phyloP scores from a whole-genome alignment of 2,329 filamentous ascomycete genomes.

The Pyrenophora seminiperda region DNA sequence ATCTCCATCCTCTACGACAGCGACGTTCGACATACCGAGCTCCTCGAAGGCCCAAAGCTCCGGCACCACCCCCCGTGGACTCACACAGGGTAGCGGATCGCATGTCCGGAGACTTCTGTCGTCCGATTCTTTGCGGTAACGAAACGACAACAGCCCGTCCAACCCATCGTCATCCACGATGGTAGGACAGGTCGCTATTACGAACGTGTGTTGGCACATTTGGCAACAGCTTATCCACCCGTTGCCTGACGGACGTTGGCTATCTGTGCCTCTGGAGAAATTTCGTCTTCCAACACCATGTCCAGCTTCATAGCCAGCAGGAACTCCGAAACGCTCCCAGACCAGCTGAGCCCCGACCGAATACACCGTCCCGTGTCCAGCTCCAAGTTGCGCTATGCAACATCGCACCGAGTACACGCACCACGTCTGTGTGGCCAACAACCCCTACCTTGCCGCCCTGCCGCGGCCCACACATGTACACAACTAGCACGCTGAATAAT shows the following conservation, averaged over 20 bases:
- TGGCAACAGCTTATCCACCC: not conserved
- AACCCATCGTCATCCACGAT: not conserved
- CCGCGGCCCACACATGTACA: not conserved
- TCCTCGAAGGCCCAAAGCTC: not conserved
- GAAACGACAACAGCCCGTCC: not conserved
- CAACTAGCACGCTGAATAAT: not conserved
- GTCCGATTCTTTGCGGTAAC: not conserved
- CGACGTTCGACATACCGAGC: slow-evolving; percentile 1
- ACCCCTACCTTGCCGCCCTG: not conserved
- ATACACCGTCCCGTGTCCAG: slow-evolving; percentile 1
- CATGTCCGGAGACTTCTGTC: not conserved
- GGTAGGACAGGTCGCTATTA: too few relatives aligned
- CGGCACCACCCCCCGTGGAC: not conserved
- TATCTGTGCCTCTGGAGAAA: not conserved
- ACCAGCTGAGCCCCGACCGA: not conserved
- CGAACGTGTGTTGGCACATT: too few relatives aligned
- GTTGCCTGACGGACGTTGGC: not conserved
- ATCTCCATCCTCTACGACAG: slow-evolving; percentile 2
- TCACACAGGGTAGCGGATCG: not conserved
- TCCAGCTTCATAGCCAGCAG: slow-evolving; percentile 1
- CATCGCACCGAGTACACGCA: slow-evolving; percentile 1
- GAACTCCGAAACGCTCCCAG: not conserved
- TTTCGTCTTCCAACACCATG: not conserved
- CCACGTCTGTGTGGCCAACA: not conserved
- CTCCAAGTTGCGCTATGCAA: slow-evolving; percentile 1